Conservation (phyloP, 1,284 basidiomycete species). For the Inonotus obliquus region DNA sequence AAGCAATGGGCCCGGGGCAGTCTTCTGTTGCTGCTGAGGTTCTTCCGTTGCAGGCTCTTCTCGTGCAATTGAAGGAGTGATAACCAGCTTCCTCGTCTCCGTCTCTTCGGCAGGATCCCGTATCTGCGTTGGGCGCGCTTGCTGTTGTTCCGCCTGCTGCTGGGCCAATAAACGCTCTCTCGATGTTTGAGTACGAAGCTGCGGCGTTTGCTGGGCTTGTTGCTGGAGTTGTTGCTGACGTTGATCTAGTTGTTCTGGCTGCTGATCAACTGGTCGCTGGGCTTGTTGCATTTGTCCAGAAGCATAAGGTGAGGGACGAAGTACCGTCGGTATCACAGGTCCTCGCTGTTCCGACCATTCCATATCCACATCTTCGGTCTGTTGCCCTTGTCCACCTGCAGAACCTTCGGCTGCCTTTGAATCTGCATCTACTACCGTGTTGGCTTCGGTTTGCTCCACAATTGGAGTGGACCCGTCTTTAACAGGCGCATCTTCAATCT, state of each 20-base stretch:
- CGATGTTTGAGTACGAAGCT: slow-evolving; percentile 21
- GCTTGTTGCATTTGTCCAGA: slow-evolving; percentile 19
- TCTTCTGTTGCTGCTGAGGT: slow-evolving; percentile 16
- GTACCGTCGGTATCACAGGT: slow-evolving; percentile 27
- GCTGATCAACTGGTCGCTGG: slow-evolving; percentile 29
- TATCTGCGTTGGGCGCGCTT: slow-evolving; percentile 52
- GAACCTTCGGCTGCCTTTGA: slow-evolving; percentile 21
- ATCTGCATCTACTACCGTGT: slow-evolving; percentile 22
- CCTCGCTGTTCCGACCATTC: slow-evolving; percentile 40
- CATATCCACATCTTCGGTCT: slow-evolving; percentile 60
- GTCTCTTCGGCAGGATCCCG: slow-evolving; percentile 52
- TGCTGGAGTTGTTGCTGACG: slow-evolving; percentile 29
- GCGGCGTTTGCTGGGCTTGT: slow-evolving; percentile 26
- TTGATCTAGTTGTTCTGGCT: slow-evolving; percentile 27
- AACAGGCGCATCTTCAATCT: slow-evolving; percentile 53
- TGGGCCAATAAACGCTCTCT: slow-evolving; percentile 34
- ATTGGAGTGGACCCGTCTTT: slow-evolving; percentile 25
- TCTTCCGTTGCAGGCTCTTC: slow-evolving; percentile 27
- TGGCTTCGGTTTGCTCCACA: slow-evolving; percentile 22
- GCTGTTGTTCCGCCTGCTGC: slow-evolving; percentile 60
- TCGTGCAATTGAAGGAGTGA: slow-evolving; percentile 71
- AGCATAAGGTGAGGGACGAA: slow-evolving; percentile 16
- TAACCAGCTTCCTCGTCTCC: slow-evolving; percentile 71
- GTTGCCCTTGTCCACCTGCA: slow-evolving; percentile 28
- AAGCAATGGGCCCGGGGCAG: slow-evolving; percentile 33